Evolutionary conservation across 441 rosid genomes (phyloP), one percentile per base, ranked within the genome.

Genomic region (Brassica balearica): DNA sequence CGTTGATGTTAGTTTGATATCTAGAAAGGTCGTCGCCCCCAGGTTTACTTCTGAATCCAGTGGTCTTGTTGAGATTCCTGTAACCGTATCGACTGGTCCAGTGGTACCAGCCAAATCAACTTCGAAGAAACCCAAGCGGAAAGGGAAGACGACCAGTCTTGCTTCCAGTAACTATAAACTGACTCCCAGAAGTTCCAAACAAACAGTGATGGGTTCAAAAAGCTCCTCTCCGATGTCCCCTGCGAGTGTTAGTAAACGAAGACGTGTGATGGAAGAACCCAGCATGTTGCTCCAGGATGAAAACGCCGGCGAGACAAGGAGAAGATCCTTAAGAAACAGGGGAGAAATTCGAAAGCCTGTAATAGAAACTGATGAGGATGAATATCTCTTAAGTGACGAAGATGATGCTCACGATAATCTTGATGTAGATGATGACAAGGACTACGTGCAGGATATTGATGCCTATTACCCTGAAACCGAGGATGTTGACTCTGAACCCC

Each of bases 171-270:
- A 29, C 80, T 68, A 81, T 58, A 76, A 76, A 63, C 78, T 73
- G 11, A 71, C 83, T 32, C 78, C 82, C 83, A 62, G 81, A 86
- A 76, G 70, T 11, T 22, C 46, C 67, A 66, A 72, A 73, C 71
- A 61, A 41, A 0, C 65, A 17, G 12, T 73, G 69, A 32, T 41
- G 63, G 69, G 68, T 70, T 68, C 73, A 71, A 82, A 69, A 36
- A 73, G 41, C 77, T 60, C 66, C 48, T 15, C 79, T 72, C 76
- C 81, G 41, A 46, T 59, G 69, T 75, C 79, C 55, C 92, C 96
- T 80, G 88, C 83, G 81, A 89, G 93, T 46, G 91, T 86, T 73
- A 95, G 89, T 88, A 95, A 91, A 84, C 90, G 92, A 74, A 90
- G 94, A 86, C 89, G 93, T 60, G 82, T 87, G 76, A 89, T 87